Evolutionary conservation across 306 rosid species (phyloP).

Genomic region (Echinosophora koreensis): DNA sequence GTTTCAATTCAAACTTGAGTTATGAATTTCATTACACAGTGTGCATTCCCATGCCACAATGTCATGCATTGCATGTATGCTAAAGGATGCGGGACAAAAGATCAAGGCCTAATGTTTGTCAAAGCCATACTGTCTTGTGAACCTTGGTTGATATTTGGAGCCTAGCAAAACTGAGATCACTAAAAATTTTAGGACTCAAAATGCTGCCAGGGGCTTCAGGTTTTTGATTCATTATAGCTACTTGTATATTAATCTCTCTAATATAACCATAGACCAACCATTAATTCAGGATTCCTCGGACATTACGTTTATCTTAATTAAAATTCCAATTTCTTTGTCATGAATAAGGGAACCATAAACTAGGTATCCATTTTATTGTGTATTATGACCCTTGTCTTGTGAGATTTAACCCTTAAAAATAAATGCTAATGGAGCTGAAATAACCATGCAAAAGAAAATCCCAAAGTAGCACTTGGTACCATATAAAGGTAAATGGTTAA

Average conservation of each 20-base stretch:
- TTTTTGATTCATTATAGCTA: slow-evolving; percentile 41
- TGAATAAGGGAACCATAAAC: slow-evolving; percentile 8
- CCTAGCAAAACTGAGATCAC: background rate
- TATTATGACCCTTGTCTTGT: slow-evolving; percentile 10
- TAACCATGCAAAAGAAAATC: background rate
- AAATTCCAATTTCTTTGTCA: background rate
- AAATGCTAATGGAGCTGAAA: background rate
- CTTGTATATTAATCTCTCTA: slow-evolving; percentile 28
- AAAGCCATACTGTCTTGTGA: background rate
- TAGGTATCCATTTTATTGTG: background rate
- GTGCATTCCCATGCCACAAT: slow-evolving; percentile 6
- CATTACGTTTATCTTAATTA: slow-evolving; percentile 6
- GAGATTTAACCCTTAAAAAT: slow-evolving; percentile 2
- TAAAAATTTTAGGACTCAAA: slow-evolving; percentile 23
- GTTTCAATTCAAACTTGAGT: slow-evolving; percentile 40
- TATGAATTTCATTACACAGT: slow-evolving; percentile 27
- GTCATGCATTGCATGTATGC: slow-evolving; percentile 15
- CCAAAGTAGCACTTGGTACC: background rate
- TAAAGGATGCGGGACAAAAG: slow-evolving; percentile 22
- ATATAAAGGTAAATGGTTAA: background rate
- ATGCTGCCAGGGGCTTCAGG: slow-evolving; percentile 35
- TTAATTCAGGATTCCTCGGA: background rate
- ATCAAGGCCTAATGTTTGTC: slow-evolving; percentile 22
- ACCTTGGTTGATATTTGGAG: slow-evolving; percentile 24
- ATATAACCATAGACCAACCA: slow-evolving; percentile 30